A percentile compares a stretch with the other conserved stretches of the same genome.
phyloP scores from a whole-genome alignment of 352 stramenopile genomes.

The Blastocystis sp. region DNA sequence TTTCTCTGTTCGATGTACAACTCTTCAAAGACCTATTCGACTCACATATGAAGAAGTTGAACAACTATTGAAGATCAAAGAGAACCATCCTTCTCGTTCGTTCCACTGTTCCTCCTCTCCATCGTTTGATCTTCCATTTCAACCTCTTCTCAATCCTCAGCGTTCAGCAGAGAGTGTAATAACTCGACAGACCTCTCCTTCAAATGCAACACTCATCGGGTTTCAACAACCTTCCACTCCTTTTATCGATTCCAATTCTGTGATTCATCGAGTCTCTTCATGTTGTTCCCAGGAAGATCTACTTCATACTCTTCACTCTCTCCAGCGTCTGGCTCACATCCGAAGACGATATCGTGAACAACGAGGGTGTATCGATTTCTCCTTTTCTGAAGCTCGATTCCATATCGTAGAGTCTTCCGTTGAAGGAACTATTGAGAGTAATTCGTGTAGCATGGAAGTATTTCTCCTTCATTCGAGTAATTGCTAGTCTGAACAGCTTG shows the following conservation, averaged over 20 bases:
- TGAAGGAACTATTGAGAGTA: background rate
- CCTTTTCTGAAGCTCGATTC: slow-evolving; percentile 37
- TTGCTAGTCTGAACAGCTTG: slow-evolving; percentile 4
- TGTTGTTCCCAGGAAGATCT: background rate
- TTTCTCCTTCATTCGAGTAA: background rate
- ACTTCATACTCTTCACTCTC: background rate
- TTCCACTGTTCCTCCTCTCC: background rate
- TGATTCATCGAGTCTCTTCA: background rate
- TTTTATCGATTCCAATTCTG: background rate
- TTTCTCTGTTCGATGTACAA: background rate
- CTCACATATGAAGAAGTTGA: slow-evolving; percentile 54
- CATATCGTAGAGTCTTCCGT: background rate
- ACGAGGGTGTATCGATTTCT: slow-evolving; percentile 33
- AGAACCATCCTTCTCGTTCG: background rate
- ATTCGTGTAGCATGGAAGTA: background rate
- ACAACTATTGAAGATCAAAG: background rate
- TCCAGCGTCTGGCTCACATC: background rate
- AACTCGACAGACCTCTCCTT: background rate
- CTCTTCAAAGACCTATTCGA: slow-evolving; percentile 21
- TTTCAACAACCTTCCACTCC: background rate
- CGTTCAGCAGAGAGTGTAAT: background rate
- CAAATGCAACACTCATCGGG: background rate
- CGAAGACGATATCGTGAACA: slow-evolving; percentile 20
- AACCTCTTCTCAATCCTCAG: background rate
- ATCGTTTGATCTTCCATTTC: background rate